These are phyloP conservation scores for Apiospora pterosperma DNA, from an alignment of 2,329 filamentous ascomycete genomes.

Conservation along the genomic window DNA sequence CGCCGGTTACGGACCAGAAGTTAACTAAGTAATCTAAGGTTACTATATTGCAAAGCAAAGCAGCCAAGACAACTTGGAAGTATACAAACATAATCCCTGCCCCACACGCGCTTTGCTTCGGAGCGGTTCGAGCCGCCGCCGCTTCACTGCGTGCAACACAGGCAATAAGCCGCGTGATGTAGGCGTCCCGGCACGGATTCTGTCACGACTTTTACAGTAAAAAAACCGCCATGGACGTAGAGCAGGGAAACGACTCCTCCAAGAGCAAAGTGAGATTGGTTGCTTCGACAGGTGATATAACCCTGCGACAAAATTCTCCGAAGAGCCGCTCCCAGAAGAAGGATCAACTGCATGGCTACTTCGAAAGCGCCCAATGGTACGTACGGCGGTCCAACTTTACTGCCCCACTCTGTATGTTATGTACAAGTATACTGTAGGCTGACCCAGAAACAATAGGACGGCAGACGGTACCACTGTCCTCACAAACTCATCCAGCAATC, in stretches of 20 bases:
- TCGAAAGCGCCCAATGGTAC: conserved; percentile 39
- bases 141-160: not conserved
- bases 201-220: not conserved
- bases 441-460: conserved; percentile 36
- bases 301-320: conserved; percentile 5
- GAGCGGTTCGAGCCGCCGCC: not conserved
- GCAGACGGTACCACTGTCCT: conserved; percentile 58
- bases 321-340: conserved; percentile 2
- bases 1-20: not conserved
- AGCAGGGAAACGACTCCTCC: not conserved
- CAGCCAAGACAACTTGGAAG: no score
- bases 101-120: not conserved
- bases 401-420: not conserved
- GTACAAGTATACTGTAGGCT: not conserved
- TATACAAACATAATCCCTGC: not conserved
- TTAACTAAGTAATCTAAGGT: no score
- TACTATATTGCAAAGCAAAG: no score
- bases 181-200: not conserved
- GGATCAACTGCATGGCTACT: conserved; percentile 27
- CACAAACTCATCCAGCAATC: conserved; percentile 50
- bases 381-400: not conserved
- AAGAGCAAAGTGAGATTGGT: conserved; percentile 20
- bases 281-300: conserved; percentile 28
- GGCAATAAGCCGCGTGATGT: not conserved
- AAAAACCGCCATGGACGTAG: not conserved